Percentiles rank a stretch among this genome's conserved stretches.
These are phyloP conservation scores for Chlorella ohadii DNA, from an alignment of 139 green algal species.

Conservation along the genomic window DNA sequence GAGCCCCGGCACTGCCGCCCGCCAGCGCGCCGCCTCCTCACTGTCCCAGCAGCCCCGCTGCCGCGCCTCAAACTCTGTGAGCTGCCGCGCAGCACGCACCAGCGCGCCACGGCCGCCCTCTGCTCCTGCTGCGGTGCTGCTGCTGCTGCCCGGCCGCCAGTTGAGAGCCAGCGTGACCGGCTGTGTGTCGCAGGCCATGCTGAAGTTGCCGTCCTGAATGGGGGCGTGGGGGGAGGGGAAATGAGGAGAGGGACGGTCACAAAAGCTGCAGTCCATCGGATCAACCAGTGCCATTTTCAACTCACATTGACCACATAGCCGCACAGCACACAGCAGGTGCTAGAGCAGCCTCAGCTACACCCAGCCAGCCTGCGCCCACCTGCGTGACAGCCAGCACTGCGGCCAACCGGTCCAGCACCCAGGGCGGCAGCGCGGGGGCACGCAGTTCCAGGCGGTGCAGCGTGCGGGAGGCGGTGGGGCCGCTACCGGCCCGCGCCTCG, in stretches of 20 bases:
- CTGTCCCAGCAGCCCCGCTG: constrained; percentile 31
- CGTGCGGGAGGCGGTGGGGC: neutral
- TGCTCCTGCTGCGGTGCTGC: neutral
- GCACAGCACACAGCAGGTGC: neutral
- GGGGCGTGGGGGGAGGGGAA: neutral
- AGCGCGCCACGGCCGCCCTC: neutral
- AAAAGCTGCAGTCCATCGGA: too few species aligned
- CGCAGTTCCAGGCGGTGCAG: constrained; percentile 50
- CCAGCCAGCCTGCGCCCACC: neutral
- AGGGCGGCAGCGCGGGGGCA: constrained; percentile 45
- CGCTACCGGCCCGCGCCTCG: neutral
- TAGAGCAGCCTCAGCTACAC: neutral
- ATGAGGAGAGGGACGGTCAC: neutral
- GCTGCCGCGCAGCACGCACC: neutral
- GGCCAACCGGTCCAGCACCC: constrained; percentile 49
- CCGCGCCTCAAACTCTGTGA: constrained; percentile 24
- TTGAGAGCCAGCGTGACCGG: constrained; percentile 44
- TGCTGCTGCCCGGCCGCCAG: constrained; percentile 23
- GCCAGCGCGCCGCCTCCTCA: constrained; percentile 38
- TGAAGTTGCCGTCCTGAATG: constrained; percentile 27
- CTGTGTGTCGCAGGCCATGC: constrained; percentile 37
- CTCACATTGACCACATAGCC: neutral
- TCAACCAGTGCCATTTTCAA: too few species aligned
- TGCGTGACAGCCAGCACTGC: constrained; percentile 29
- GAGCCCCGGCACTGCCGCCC: neutral